Evolutionary conservation across 805 yeast genomes (phyloP).

Genomic region (Dipodascus geniculatus): DNA sequence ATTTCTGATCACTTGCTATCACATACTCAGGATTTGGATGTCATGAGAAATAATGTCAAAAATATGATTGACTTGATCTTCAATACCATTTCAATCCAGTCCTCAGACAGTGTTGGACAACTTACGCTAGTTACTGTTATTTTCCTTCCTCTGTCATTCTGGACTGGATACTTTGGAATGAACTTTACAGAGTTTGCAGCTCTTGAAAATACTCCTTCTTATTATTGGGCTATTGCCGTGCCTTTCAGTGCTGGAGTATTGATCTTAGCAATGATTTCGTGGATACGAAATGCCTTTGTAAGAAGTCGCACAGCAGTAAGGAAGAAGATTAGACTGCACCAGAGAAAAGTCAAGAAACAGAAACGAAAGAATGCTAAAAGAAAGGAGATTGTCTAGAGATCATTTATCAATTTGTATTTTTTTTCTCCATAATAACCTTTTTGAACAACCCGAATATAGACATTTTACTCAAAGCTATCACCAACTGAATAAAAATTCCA

Average conservation of each 20-base stretch:
- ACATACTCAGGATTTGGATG: constrained; percentile 41
- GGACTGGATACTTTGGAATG: constrained; percentile 58
- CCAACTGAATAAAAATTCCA: too few species aligned
- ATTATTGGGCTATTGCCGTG: constrained; percentile 38
- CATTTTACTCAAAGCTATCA: too few species aligned
- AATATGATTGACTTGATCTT: constrained; percentile 41
- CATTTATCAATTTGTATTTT: too few species aligned
- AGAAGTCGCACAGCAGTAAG: not conserved
- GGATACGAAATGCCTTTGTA: constrained; percentile 3
- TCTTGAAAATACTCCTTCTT: constrained; percentile 28
- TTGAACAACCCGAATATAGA: not conserved
- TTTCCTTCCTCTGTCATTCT: constrained; percentile 45
- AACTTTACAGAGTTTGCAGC: constrained; percentile 35
- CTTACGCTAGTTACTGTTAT: constrained; percentile 46
- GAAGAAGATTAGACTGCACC: constrained; percentile 8
- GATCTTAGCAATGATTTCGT: constrained; percentile 18
- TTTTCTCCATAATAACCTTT: too few species aligned
- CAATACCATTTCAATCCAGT: constrained; percentile 45
- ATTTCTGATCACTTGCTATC: constrained; percentile 42
- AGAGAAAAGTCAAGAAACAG: constrained; percentile 10
- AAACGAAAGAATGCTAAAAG: constrained; percentile 3
- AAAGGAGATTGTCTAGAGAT: not conserved
- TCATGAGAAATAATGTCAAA: constrained; percentile 41
- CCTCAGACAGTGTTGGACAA: constrained; percentile 42
- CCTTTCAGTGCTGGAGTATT: constrained; percentile 26